A percentile compares a stretch with the other conserved stretches of the same genome.
phyloP scores from a whole-genome alignment of 148 eudicot species.

The Rhododendron williamsianum region DNA sequence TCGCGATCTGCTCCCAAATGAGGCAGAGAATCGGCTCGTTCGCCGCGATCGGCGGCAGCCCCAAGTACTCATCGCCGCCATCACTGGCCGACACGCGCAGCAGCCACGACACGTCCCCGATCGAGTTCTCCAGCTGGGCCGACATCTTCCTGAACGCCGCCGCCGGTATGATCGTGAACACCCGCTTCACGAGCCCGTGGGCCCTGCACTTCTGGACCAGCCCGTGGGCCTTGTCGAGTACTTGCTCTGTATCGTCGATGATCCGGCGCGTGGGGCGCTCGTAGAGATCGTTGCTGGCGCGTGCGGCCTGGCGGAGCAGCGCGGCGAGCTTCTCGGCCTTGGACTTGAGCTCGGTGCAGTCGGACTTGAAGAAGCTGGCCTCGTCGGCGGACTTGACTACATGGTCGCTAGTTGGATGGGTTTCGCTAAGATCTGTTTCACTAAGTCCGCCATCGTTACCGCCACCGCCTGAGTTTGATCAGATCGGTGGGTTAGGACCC shows the following conservation, averaged over 20 bases:
- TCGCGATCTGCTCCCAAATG: conserved; percentile 91
- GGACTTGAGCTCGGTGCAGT: conserved; percentile 65
- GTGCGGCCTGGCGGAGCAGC: conserved; percentile 87
- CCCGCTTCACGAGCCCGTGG: conserved; percentile 66
- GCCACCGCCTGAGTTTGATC: background rate
- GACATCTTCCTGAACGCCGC: conserved; percentile 69
- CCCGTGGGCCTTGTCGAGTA: conserved; percentile 56
- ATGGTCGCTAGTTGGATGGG: conserved; percentile 87
- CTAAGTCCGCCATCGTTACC: conserved; percentile 52
- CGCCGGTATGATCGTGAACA: conserved; percentile 75
- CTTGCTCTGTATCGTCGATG: conserved; percentile 73
- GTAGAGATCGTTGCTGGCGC: conserved; percentile 74
- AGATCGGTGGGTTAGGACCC: background rate
- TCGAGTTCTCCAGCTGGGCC: conserved; percentile 64
- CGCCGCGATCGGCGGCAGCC: conserved; percentile 90
- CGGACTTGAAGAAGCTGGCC: conserved; percentile 65
- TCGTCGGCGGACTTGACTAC: conserved; percentile 71
- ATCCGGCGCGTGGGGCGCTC: conserved; percentile 89
- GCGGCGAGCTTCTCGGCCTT: conserved; percentile 72
- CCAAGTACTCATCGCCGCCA: conserved; percentile 48
- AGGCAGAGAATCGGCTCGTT: conserved; percentile 85
- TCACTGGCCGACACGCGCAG: conserved; percentile 73
- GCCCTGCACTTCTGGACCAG: conserved; percentile 69
- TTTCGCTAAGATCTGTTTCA: conserved; percentile 64
- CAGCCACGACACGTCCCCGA: conserved; percentile 78